Evolutionary conservation across 371 early-diverging fungal genomes (phyloP), one percentile per base, ranked within the genome.

Genomic region (Blakeslea trispora): DNA sequence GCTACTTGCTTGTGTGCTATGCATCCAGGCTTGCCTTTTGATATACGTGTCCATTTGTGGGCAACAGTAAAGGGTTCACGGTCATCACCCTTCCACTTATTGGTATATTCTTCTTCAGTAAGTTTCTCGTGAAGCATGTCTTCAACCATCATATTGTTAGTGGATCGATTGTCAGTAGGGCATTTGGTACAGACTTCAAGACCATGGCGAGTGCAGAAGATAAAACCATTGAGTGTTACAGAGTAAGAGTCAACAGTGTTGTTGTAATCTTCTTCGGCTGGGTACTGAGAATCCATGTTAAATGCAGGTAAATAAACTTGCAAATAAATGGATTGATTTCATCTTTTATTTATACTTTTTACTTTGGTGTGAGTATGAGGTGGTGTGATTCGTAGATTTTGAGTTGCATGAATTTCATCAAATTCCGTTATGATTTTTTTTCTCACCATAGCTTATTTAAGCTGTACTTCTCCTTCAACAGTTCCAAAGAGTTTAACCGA

Each of bases 81-180:
- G 5, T 78, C 78, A 61, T 78, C 78, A 8, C 78, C 78, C 43
- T 72, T 74, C 78, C 78, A 78, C 45, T 78, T 78, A 23, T 62
- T 61, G 22, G 18, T n/a, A 35, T 61, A 61, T 50, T 74, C 65
- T 34, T 68, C 69, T 45, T 72, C 73, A 22, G 68, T 53, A 6
- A 74, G 53, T 41, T 49, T 68, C 4, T 78, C 75, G 46, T 68
- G 71, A 5, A 77, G 65, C 53, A 64, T 59, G 21, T 78, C 73
- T 53, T 74, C 75, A 8, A 78, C 71, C 23, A 58, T 53, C 66
- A 64, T 63, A 32, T 78, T 78, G 45, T 78, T 78, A 11, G 55
- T 32, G 9, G 63, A 47, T 11, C 75, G 69, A 47, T 78, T 78
- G 37, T 78, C 78, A 10, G 73, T 78, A 15, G 78, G 78, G 35